Evolutionary conservation across 257 asterid genomes (phyloP).

Genomic region (Solanum chiquidenum): DNA sequence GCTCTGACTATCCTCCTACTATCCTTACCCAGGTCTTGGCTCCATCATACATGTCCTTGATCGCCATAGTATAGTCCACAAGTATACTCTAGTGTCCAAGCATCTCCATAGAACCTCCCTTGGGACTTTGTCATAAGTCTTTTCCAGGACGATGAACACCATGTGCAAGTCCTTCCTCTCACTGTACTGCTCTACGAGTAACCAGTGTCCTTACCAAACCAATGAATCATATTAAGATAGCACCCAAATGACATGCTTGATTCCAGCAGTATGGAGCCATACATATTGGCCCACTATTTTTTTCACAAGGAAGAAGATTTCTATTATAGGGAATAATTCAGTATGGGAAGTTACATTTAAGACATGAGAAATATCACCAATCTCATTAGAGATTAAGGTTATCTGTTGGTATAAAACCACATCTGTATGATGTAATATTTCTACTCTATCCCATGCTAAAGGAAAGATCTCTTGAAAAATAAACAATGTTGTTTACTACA

Average conservation of each 20-base stretch:
- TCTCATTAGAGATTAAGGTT: not conserved
- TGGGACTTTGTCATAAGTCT: not conserved
- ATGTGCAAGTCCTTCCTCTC: not conserved
- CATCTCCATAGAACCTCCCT: not conserved
- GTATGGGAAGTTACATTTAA: not conserved
- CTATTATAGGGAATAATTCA: not conserved
- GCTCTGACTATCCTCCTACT: not conserved
- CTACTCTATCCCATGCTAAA: not conserved
- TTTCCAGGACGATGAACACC: not conserved
- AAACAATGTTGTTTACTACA: not conserved
- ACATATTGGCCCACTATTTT: not conserved
- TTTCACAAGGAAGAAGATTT: not conserved
- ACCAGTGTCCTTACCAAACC: not conserved
- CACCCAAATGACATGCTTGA: not conserved
- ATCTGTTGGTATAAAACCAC: not conserved
- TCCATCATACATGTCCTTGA: not conserved
- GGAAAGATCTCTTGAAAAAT: not conserved
- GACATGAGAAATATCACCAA: not conserved
- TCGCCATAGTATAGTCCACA: not conserved
- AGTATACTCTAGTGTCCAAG: not conserved
- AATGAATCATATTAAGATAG: not conserved
- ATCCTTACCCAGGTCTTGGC: not conserved
- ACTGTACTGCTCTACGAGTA: not conserved
- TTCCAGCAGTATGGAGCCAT: not conserved
- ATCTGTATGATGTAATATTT: not conserved